Evolutionary conservation across 2,329 filamentous ascomycete genomes (phyloP).

Genomic region (Aquanectria penicillioides): DNA sequence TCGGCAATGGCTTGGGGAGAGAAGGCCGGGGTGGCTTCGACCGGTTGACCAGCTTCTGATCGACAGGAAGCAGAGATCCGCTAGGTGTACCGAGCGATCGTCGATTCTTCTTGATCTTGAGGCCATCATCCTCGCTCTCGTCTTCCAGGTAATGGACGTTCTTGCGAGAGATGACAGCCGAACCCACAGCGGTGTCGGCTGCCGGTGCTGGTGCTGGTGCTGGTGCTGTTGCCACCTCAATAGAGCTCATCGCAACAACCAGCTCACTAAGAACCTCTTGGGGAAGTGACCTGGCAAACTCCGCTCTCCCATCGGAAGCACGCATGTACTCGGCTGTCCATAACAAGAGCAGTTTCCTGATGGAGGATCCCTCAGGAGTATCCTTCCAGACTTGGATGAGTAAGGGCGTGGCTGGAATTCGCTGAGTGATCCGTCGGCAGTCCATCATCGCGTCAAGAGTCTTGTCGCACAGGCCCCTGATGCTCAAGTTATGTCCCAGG

Average conservation of each 20-base stretch:
- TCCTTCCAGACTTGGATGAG: constrained; percentile 71
- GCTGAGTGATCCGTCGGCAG: constrained; percentile 60
- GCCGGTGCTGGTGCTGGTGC: constrained; percentile 36
- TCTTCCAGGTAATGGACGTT: constrained; percentile 61
- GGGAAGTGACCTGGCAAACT: constrained; percentile 69
- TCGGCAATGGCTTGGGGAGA: constrained; percentile 46
- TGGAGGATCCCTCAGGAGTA: constrained; percentile 68
- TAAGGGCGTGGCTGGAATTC: constrained; percentile 67
- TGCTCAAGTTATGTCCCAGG: constrained; percentile 60
- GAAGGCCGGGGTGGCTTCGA: constrained; percentile 43
- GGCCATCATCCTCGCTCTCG: constrained; percentile 52
- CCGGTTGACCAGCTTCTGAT: constrained; percentile 39
- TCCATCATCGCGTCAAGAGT: constrained; percentile 68
- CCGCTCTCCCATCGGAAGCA: constrained; percentile 63
- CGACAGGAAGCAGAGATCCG: constrained; percentile 21
- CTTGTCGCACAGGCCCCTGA: constrained; percentile 66
- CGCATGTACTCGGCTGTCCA: constrained; percentile 74
- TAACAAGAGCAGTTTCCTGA: constrained; percentile 66
- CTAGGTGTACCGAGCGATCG: constrained; percentile 45
- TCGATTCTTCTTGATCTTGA: constrained; percentile 53
- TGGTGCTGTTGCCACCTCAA: constrained; percentile 52
- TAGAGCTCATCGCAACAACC: constrained; percentile 69
- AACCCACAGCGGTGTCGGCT: constrained; percentile 28
- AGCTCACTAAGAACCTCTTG: constrained; percentile 71
- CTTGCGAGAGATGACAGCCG: constrained; percentile 49